Base-by-base conservation (phyloP, 2,329 filamentous ascomycete species). In the Capronia epimyces region DNA sequence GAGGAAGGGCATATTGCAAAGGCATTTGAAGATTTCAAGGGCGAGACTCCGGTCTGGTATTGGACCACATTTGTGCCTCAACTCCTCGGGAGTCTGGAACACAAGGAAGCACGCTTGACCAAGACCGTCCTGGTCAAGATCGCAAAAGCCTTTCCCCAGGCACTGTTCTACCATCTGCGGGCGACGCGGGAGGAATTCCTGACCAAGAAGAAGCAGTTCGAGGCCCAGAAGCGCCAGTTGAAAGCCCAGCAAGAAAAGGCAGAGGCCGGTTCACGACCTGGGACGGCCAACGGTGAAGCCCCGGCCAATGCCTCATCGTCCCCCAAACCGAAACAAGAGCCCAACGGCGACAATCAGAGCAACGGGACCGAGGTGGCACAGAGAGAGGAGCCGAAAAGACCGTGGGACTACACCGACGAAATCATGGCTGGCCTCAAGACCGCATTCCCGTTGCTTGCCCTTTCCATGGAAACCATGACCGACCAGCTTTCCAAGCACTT, bases 61-160 rank as follows among this genome's bases (percentile, higher is more conserved):
- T 99, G 93, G 93, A 96, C 97, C 61, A 97, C 91, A 0, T 98
- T 95, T 67, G 97, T 99, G 57, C 93, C 93, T 15, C 93, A 99
- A 69, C 78, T 99, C 36, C 80, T 99, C 25, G 91, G 89, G 37
- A 93, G 91, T 46, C 77, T 98, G 44, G 88, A 87, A 1, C 85
- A 96, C 64, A 90, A 91, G 62, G 94, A 99, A 69, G 91, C 89
- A 10, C 82, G 83, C 3, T 85, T 94, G 42, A 87, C 91, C 39
- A 86, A 93, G 66, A 81, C 82, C 44, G 88, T 99, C 43, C 78
- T 99, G 15, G 80, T 89, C 20, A 95, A 93, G 74, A 89, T 99
- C 64, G 93, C 93, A 46, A 96, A 96, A 73, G 83, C 87, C 0
- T 98, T 95, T 66, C 93, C 93, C 1, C 93, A 99, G 66, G 85